Conservation (phyloP, 202 grass and related monocot genomes). For the Carex arenaria region DNA sequence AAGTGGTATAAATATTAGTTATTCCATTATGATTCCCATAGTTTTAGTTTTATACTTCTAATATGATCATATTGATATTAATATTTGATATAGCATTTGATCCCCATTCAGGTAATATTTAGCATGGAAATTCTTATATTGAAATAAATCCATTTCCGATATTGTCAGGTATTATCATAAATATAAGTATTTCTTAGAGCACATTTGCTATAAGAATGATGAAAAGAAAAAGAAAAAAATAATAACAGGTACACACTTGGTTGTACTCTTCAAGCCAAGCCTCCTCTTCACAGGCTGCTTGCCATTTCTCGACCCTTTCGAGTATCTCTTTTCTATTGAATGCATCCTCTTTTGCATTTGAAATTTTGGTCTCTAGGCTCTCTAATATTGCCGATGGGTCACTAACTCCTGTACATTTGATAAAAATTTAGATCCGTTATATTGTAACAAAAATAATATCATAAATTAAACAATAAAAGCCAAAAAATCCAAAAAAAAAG, state of each 20-base stretch:
- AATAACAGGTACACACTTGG: conserved; percentile 29
- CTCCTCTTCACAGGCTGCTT: conserved; percentile 68
- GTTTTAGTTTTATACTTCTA: too few relatives aligned
- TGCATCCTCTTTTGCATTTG: conserved; percentile 66
- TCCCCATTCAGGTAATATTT: neutral
- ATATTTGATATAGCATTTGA: too few relatives aligned
- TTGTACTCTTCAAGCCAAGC: conserved; percentile 92
- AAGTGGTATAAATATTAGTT: too few relatives aligned
- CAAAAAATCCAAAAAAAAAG: neutral
- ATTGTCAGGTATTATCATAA: neutral
- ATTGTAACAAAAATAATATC: neutral
- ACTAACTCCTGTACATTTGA: conserved; percentile 22
- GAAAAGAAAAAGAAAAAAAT: neutral
- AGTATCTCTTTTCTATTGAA: conserved; percentile 88
- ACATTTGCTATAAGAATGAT: neutral
- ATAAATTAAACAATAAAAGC: neutral
- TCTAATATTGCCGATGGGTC: conserved; percentile 52
- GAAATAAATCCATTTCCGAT: neutral
- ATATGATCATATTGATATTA: too few relatives aligned
- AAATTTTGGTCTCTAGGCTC: conserved; percentile 59
- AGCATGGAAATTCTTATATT: neutral
- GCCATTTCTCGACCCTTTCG: conserved; percentile 77
- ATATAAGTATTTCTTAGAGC: neutral
- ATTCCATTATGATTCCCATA: too few relatives aligned
- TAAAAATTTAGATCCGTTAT: neutral